A percentile compares a stretch with the other conserved stretches of the same genome.
Conservation (phyloP, 345 rosid species). For the Ceriops zippeliana region DNA sequence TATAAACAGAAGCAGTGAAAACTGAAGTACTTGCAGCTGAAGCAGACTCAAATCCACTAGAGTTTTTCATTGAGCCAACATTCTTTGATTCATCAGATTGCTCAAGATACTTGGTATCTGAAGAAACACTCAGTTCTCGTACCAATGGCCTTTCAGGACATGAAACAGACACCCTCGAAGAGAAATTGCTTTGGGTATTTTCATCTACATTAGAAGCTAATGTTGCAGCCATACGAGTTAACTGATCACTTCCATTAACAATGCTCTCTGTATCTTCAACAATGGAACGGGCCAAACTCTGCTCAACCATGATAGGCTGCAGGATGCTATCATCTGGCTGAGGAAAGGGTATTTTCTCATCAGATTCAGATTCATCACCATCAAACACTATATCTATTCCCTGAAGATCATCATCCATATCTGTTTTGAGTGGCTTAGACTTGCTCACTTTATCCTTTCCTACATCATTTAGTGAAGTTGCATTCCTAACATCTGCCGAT, state of each 20-base stretch:
- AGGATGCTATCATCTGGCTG: slow-evolving; percentile 85
- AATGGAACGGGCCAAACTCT: slow-evolving; percentile 82
- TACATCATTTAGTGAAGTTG: slow-evolving; percentile 38
- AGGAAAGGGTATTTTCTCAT: slow-evolving; percentile 82
- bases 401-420: slow-evolving; percentile 89
- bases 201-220: slow-evolving; percentile 64
- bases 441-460: slow-evolving; percentile 54
- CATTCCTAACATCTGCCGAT: slow-evolving; percentile 47
- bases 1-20: slow-evolving; percentile 49
- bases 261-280: slow-evolving; percentile 94
- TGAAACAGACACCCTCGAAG: slow-evolving; percentile 82
- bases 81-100: slow-evolving; percentile 65
- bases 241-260: slow-evolving; percentile 66
- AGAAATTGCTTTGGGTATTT: slow-evolving; percentile 75
- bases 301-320: slow-evolving; percentile 63
- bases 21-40: slow-evolving; percentile 40
- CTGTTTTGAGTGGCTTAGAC: slow-evolving; percentile 76
- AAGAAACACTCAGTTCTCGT: slow-evolving; percentile 78
- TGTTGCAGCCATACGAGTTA: slow-evolving; percentile 66
- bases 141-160: slow-evolving; percentile 66
- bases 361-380: slow-evolving; percentile 87
- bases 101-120: slow-evolving; percentile 72
- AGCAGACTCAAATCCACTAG: slow-evolving; percentile 44
- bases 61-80: slow-evolving; percentile 37
- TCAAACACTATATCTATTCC: slow-evolving; percentile 95